A percentile compares a stretch with the other conserved stretches of the same genome.
phyloP scores from a whole-genome alignment of 2,329 filamentous ascomycete genomes.

The Tolypocladium endophyticum region DNA sequence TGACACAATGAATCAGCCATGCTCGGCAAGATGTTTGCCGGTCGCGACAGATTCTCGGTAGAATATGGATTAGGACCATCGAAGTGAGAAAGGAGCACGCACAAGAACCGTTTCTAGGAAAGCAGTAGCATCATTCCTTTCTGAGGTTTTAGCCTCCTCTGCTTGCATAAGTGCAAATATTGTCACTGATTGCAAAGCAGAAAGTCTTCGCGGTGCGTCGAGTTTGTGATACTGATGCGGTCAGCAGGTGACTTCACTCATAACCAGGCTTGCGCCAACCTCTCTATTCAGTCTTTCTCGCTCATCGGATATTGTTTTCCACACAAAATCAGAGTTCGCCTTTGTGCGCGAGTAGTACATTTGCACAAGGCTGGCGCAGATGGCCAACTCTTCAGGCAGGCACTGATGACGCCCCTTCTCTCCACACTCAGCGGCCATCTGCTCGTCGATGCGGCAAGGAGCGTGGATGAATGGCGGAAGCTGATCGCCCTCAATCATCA shows the following conservation, averaged over 20 bases:
- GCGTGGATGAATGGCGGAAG: not conserved
- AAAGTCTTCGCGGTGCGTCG: not conserved
- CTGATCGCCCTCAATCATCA: not conserved
- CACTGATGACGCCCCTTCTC: not conserved
- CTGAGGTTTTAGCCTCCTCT: not conserved
- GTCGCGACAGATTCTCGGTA: too few relatives aligned
- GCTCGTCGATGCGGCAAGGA: not conserved
- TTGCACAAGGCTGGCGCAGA: not conserved
- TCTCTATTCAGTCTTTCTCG: not conserved
- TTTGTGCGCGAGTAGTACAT: not conserved
- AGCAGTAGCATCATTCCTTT: not conserved
- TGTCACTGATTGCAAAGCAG: not conserved
- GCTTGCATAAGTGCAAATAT: not conserved
- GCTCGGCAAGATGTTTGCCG: not conserved
- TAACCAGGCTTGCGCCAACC: not conserved
- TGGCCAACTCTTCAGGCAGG: not conserved
- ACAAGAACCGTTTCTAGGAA: not conserved
- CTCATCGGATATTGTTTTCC: not conserved
- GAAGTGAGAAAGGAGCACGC: not conserved
- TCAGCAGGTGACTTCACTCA: not conserved
- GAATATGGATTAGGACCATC: too few relatives aligned
- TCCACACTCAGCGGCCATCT: not conserved
- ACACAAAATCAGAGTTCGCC: not conserved
- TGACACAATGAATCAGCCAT: not conserved
- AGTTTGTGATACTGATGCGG: not conserved